phyloP scores from a whole-genome alignment of 768 basidiomycete species.

The Chiua virens region DNA sequence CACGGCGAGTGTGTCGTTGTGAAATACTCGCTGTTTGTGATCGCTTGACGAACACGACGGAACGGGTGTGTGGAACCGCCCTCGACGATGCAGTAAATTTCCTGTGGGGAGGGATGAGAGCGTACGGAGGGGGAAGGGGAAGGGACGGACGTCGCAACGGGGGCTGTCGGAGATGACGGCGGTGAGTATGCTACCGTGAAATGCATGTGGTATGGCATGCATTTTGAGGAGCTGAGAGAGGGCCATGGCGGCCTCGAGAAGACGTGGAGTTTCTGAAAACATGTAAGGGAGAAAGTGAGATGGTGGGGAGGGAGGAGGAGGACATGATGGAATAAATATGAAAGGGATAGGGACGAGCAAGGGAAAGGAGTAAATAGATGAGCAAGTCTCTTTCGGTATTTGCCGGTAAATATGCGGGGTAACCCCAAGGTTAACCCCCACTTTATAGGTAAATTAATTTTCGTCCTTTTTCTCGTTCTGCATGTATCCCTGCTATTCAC shows the following conservation, averaged over 20 bases:
- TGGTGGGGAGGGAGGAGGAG: conserved; percentile 34
- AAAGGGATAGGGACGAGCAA: conserved; percentile 37
- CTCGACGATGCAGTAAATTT: conserved; percentile 84
- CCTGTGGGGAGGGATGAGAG: conserved; percentile 44
- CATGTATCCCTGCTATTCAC: conserved; percentile 38
- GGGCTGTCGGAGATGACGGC: conserved; percentile 66
- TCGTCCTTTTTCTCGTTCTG: conserved; percentile 26
- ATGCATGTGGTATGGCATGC: conserved; percentile 71
- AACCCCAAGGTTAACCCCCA: conserved; percentile 18
- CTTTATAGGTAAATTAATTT: conserved; percentile 19
- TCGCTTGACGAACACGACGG: conserved; percentile 75
- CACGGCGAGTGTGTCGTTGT: conserved; percentile 75
- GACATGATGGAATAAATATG: conserved; percentile 54
- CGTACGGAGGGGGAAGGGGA: neutral
- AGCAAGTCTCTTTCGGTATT: conserved; percentile 29
- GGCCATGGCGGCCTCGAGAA: conserved; percentile 74
- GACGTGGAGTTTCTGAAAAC: conserved; percentile 66
- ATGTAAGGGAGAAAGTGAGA: conserved; percentile 38
- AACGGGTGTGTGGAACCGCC: conserved; percentile 73
- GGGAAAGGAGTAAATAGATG: conserved; percentile 46
- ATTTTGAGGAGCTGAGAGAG: conserved; percentile 65
- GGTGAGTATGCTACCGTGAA: conserved; percentile 73
- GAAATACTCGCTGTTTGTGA: conserved; percentile 62
- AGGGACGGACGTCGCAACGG: conserved; percentile 60
- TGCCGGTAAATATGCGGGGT: conserved; percentile 26